phyloP scores from a whole-genome alignment of 352 stramenopile genomes.

The Globisporangium irregulare region DNA sequence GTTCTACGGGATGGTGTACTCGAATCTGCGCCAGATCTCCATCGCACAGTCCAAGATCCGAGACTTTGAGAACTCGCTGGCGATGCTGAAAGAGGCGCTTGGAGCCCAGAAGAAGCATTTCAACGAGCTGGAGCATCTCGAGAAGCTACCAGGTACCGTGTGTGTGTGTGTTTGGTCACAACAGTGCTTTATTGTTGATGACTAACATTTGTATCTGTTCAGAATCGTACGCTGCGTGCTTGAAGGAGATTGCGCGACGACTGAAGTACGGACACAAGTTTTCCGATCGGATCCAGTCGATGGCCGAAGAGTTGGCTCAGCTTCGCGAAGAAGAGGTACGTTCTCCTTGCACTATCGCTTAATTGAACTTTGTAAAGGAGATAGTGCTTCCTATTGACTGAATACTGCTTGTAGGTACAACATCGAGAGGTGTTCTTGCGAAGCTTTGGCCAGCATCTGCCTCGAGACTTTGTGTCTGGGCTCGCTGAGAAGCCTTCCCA shows the following conservation, averaged over 20 bases:
- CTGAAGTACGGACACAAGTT: slow-evolving; percentile 71
- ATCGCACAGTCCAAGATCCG: slow-evolving; percentile 82
- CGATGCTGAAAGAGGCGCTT: slow-evolving; percentile 76
- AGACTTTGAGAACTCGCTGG: slow-evolving; percentile 87
- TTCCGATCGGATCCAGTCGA: slow-evolving; percentile 78
- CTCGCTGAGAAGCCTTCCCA: slow-evolving; percentile 86
- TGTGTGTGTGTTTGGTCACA: not conserved
- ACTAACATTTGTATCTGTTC: not conserved
- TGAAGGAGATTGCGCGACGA: slow-evolving; percentile 76
- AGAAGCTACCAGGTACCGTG: slow-evolving; percentile 64
- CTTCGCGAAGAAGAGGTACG: slow-evolving; percentile 76
- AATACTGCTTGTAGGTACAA: slow-evolving; percentile 35
- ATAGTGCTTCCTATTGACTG: no score
- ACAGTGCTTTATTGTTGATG: not conserved
- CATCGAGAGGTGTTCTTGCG: slow-evolving; percentile 73
- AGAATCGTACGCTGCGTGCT: slow-evolving; percentile 77
- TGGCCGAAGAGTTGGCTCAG: slow-evolving; percentile 82
- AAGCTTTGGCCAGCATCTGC: slow-evolving; percentile 76
- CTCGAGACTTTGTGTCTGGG: slow-evolving; percentile 76
- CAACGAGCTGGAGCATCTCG: slow-evolving; percentile 79
- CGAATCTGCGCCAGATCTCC: slow-evolving; percentile 68
- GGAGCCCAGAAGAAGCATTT: slow-evolving; percentile 82
- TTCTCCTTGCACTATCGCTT: not conserved
- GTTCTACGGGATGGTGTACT: slow-evolving; percentile 58
- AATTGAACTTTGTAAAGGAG: not conserved